Percentiles rank a stretch among this genome's conserved stretches.
phyloP scores from a whole-genome alignment of 768 basidiomycete species.

The Panaeolus papilionaceus region DNA sequence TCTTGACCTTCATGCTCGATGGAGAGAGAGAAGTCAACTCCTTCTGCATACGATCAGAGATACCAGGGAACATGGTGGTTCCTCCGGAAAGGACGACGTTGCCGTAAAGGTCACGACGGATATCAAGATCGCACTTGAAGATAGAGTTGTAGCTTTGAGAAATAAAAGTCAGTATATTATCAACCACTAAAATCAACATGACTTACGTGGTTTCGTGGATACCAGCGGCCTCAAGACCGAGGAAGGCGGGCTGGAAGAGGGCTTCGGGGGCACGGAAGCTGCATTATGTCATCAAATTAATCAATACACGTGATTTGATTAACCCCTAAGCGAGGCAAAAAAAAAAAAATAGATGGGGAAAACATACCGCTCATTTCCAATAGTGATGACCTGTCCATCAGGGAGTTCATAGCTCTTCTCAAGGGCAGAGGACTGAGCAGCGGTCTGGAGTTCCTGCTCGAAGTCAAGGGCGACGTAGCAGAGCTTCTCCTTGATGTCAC shows the following conservation, averaged over 20 bases:
- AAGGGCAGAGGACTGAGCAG: constrained; percentile 85
- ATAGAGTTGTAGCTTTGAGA: constrained; percentile 74
- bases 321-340: constrained; percentile 40
- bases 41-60: constrained; percentile 95
- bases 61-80: constrained; percentile 96
- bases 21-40: constrained; percentile 87
- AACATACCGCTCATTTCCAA: constrained; percentile 90
- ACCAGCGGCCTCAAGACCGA: constrained; percentile 89
- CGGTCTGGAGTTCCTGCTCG: constrained; percentile 91
- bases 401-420: constrained; percentile 94
- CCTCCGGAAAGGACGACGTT: constrained; percentile 91
- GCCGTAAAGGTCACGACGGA: constrained; percentile 80
- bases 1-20: constrained; percentile 95
- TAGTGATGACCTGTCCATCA: constrained; percentile 96
- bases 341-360: constrained; percentile 33
- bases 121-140: constrained; percentile 87
- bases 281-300: constrained; percentile 47
- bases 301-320: constrained; percentile 49
- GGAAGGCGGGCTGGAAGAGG: constrained; percentile 91
- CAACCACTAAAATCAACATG: not conserved
- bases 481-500: constrained; percentile 97
- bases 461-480: constrained; percentile 96
- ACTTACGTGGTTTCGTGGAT: constrained; percentile 88
- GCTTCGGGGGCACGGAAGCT: constrained; percentile 94
- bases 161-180: not conserved